Evolutionary conservation across 1,284 basidiomycete genomes (phyloP).

Genomic region (Coniferiporia sulphurascens): DNA sequence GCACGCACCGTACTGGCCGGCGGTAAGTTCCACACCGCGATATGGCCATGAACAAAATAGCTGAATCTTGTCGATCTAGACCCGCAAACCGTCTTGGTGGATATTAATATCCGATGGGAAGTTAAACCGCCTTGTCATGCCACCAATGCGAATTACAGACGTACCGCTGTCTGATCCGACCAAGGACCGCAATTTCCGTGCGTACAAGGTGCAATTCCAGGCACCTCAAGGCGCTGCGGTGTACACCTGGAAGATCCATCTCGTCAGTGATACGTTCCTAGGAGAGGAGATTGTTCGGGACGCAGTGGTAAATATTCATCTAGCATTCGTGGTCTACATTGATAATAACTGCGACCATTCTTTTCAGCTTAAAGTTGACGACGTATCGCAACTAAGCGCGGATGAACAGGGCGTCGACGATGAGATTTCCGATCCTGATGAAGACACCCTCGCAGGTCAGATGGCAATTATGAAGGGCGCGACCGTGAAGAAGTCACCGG

Average conservation of each 20-base stretch:
- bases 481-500: slow-evolving; percentile 63
- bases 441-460: slow-evolving; percentile 93
- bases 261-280: slow-evolving; percentile 86
- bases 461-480: slow-evolving; percentile 97
- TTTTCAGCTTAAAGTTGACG: slow-evolving; percentile 76
- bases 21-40: slow-evolving; percentile 44
- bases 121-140: slow-evolving; percentile 84
- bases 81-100: slow-evolving; percentile 88
- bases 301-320: slow-evolving; percentile 53
- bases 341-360: neutral
- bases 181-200: slow-evolving; percentile 65
- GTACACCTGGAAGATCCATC: slow-evolving; percentile 86
- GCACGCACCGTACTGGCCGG: slow-evolving; percentile 90
- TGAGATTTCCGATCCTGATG: slow-evolving; percentile 94
- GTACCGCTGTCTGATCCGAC: slow-evolving; percentile 63
- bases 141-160: slow-evolving; percentile 81
- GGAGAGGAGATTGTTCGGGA: slow-evolving; percentile 76
- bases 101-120: slow-evolving; percentile 90
- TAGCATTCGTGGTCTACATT: neutral
- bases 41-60: slow-evolving; percentile 5
- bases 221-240: slow-evolving; percentile 82
- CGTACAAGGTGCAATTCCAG: slow-evolving; percentile 92
- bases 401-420: slow-evolving; percentile 72
- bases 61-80: slow-evolving; percentile 35
- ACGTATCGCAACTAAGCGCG: slow-evolving; percentile 50